Evolutionary conservation across 352 stramenopile genomes (phyloP).

Genomic region (Globisporangium cylindrosporum): DNA sequence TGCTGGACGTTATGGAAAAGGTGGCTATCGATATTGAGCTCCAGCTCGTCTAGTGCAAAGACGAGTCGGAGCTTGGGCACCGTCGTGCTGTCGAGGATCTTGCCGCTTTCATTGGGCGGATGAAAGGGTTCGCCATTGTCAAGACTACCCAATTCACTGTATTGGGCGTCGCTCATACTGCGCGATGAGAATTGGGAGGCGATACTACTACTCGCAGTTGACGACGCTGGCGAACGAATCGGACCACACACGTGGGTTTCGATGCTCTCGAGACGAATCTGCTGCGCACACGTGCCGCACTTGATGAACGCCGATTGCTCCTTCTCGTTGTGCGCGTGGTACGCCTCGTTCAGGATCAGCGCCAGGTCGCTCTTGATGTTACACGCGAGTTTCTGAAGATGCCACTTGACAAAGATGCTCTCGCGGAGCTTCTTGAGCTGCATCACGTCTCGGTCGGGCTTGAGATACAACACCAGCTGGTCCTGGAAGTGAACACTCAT

Average conservation of each 20-base stretch:
- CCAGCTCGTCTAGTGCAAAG: constrained; percentile 49
- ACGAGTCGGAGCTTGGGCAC: constrained; percentile 33
- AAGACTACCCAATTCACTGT: background rate
- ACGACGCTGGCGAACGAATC: constrained; percentile 17
- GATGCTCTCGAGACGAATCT: constrained; percentile 58
- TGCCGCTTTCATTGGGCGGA: background rate
- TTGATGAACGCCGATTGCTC: constrained; percentile 47
- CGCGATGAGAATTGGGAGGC: background rate
- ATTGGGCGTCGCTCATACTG: background rate
- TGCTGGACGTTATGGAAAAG: constrained; percentile 34
- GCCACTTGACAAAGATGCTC: constrained; percentile 49
- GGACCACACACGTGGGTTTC: constrained; percentile 42
- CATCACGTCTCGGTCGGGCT: constrained; percentile 53
- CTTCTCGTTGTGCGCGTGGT: constrained; percentile 51
- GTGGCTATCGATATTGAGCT: constrained; percentile 43
- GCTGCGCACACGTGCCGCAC: constrained; percentile 56
- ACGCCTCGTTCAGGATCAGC: constrained; percentile 45
- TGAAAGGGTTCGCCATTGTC: background rate
- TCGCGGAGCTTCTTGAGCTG: constrained; percentile 36
- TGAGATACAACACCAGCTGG: constrained; percentile 44
- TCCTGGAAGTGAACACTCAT: constrained; percentile 43
- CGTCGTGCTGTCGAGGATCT: constrained; percentile 18
- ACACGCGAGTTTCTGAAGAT: constrained; percentile 40
- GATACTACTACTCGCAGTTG: constrained; percentile 5
- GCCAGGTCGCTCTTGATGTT: constrained; percentile 48